These are phyloP conservation scores for Entomortierella lignicola DNA, from an alignment of 192 early-diverging fungal species.

Conservation along the genomic window DNA sequence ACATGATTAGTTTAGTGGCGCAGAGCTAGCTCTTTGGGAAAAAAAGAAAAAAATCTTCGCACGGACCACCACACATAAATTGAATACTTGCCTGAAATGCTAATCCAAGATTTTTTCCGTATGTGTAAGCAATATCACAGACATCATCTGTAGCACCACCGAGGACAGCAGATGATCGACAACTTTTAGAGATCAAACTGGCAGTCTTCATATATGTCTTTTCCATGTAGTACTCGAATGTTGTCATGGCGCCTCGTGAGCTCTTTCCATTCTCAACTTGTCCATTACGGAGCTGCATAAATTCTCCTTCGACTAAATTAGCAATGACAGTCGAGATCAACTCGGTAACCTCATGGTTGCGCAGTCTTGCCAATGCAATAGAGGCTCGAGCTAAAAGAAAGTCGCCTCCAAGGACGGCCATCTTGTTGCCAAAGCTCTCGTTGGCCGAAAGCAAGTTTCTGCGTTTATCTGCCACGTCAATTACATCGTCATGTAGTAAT, in stretches of 20 bases:
- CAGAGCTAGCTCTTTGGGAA: too few species aligned
- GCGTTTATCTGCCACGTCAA: slow-evolving; percentile 79
- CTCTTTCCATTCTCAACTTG: slow-evolving; percentile 45
- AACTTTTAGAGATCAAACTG: slow-evolving; percentile 93
- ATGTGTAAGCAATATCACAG: slow-evolving; percentile 84
- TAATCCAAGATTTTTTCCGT: slow-evolving; percentile 91
- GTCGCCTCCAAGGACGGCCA: slow-evolving; percentile 95
- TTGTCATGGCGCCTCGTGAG: slow-evolving; percentile 39
- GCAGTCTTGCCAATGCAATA: slow-evolving; percentile 87
- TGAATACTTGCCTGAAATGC: slow-evolving; percentile 83
- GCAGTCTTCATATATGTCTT: slow-evolving; percentile 98
- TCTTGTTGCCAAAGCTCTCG: slow-evolving; percentile 94
- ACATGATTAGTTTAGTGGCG: too few species aligned
- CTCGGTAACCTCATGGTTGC: slow-evolving; percentile 93
- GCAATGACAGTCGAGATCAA: slow-evolving; percentile 92
- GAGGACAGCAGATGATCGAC: slow-evolving; percentile 85
- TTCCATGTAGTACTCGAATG: slow-evolving; percentile 93
- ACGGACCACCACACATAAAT: background rate
- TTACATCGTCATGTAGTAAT: slow-evolving; percentile 91
- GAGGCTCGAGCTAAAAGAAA: slow-evolving; percentile 95
- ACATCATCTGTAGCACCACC: slow-evolving; percentile 80
- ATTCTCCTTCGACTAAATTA: slow-evolving; percentile 96
- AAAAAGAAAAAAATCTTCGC: too few species aligned
- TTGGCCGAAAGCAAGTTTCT: slow-evolving; percentile 83
- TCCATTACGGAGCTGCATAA: slow-evolving; percentile 85